A percentile compares a stretch with the other conserved stretches of the same genome.
Conservation (phyloP, 2,329 filamentous ascomycete species). For the Apiospora pterosperma region DNA sequence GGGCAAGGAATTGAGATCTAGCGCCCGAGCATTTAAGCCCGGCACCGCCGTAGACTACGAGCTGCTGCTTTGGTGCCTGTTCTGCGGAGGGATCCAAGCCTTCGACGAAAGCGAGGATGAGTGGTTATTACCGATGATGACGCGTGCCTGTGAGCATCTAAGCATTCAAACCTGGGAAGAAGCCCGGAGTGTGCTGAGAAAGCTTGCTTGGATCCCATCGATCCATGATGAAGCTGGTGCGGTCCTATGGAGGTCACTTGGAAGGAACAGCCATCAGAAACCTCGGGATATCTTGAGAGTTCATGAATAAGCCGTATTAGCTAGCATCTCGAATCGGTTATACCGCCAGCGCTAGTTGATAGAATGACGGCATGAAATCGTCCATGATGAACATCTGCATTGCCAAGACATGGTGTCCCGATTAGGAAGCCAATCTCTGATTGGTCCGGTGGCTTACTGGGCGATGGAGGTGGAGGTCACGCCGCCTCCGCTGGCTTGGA, state of each 20-base stretch:
- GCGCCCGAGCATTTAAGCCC: neutral
- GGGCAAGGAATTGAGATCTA: neutral
- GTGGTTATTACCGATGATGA: neutral
- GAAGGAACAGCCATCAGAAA: neutral
- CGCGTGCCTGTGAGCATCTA: neutral
- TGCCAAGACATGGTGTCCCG: neutral
- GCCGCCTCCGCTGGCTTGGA: neutral
- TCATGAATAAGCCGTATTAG: too few species aligned
- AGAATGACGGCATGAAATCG: neutral
- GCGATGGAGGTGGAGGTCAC: neutral
- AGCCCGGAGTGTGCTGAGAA: neutral
- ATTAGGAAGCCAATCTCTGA: neutral
- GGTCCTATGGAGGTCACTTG: neutral
- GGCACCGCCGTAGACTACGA: neutral
- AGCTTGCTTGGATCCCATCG: neutral
- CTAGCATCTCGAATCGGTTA: neutral
- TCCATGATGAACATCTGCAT: neutral
- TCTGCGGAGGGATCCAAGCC: neutral
- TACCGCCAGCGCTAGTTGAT: neutral
- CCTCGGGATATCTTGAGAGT: neutral
- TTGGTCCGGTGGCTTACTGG: neutral
- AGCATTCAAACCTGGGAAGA: neutral
- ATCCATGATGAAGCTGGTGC: neutral
- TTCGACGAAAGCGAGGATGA: neutral
- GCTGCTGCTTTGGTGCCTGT: neutral